phyloP scores from a whole-genome alignment of 2,329 filamentous ascomycete genomes.

The Neonectria hederae region DNA sequence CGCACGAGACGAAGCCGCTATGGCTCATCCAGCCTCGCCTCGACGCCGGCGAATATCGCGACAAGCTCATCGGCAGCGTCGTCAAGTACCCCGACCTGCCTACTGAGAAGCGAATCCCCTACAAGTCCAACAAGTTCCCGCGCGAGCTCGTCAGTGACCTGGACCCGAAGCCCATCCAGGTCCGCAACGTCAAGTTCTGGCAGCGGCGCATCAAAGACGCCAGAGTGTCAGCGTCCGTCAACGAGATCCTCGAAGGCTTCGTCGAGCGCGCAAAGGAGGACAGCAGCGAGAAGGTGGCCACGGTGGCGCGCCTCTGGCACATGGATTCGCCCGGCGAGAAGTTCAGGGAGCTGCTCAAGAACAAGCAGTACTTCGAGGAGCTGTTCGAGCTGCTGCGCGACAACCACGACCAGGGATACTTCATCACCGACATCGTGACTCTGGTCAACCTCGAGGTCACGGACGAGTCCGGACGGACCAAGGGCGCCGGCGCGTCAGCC shows the following conservation, averaged over 20 bases:
- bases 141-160: conserved; percentile 17
- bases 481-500: conserved; percentile 7
- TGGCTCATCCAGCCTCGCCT: conserved; percentile 23
- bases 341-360: conserved; percentile 21
- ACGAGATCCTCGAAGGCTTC: conserved; percentile 17
- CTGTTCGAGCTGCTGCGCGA: conserved; percentile 15
- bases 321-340: conserved; percentile 22
- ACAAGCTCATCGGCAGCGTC: conserved; percentile 21
- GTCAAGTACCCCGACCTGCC: conserved; percentile 20
- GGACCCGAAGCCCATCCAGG: conserved; percentile 21
- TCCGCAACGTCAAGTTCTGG: conserved; percentile 23
- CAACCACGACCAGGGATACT: conserved; percentile 23
- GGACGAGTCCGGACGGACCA: background rate
- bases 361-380: conserved; percentile 26
- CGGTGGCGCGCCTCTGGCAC: conserved; percentile 20
- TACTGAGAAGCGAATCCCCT: conserved; percentile 21
- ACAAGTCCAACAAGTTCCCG: conserved; percentile 19
- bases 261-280: conserved; percentile 17
- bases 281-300: conserved; percentile 13
- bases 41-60: conserved; percentile 18
- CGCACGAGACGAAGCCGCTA: conserved; percentile 19
- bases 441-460: conserved; percentile 19
- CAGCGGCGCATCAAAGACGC: conserved; percentile 24
- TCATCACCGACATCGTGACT: conserved; percentile 22
- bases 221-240: conserved; percentile 13